Evolutionary conservation across 306 rosid genomes (phyloP), one percentile per base, ranked within the genome.

Genomic region (Trifolium fragiferum): DNA sequence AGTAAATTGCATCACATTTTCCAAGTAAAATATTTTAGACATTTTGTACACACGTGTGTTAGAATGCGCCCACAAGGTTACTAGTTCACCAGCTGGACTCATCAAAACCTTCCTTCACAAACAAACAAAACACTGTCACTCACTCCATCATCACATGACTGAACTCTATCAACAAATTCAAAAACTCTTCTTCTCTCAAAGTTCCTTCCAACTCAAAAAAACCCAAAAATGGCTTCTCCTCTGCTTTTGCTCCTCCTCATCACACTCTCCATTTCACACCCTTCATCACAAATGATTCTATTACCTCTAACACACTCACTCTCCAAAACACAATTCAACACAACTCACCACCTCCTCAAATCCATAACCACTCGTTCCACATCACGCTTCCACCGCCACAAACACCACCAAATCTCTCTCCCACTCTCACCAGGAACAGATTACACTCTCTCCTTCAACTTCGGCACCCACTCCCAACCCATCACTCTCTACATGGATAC

Each of bases 401-500:
- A 49, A 0, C 76, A 43, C 1, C 76, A 15, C 19, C 93, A 90
- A 65, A 84, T 90, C 69, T 92, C 98, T 7, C 85, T 92, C 33
- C 89, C 98, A 0, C 98, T 93, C 61, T 75, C 95, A 3, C 89
- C 96, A 0, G 98, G 98, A 10, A 86, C 92, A 20, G 98, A 90
- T 70, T 93, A 93, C 66, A 90, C 95, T 0, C 92, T 92, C 72
- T 84, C 94, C 3, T 84, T 92, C 86, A 84, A 79, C 19, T 69
- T 90, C 21, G 83, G 80, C 70, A 62, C 82, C 14, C 90, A 55
- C 57, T 80, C 81, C 11, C 93, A 89, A 57, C 80, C 78, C 47
- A 76, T 90, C 18, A 87, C 93, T 4, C 89, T 93, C 32, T 93
- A 87, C 78, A 93, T 93, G 98, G 98, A 93, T 78, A 93, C 98